Conservation (phyloP, 441 rosid genomes). For the Populus hybrid region DNA sequence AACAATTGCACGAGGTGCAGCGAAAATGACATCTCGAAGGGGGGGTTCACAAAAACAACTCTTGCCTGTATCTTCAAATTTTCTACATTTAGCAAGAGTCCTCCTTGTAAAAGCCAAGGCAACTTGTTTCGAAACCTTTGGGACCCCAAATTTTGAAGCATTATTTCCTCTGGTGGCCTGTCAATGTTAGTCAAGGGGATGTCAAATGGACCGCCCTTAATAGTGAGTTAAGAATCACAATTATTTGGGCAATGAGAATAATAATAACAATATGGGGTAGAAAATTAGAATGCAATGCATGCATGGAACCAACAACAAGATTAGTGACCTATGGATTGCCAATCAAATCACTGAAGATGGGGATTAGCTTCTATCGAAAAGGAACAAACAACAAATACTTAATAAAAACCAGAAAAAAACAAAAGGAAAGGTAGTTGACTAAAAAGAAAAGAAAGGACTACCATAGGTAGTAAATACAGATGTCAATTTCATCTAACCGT, state of each 20-base stretch:
- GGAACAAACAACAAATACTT: not conserved
- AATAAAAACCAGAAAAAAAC: not conserved
- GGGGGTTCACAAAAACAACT: conserved; percentile 57
- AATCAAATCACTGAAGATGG: not conserved
- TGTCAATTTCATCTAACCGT: not conserved
- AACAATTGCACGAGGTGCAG: conserved; percentile 24
- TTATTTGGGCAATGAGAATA: not conserved
- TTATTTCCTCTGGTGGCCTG: not conserved
- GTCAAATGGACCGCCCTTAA: not conserved
- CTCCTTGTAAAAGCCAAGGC: conserved; percentile 51
- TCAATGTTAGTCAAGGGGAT: not conserved
- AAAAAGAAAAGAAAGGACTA: not conserved
- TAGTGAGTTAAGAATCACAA: not conserved
- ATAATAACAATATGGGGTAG: not conserved
- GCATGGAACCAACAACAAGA: not conserved
- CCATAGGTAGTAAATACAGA: not conserved
- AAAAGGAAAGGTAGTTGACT: not conserved
- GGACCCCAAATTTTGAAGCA: conserved; percentile 24
- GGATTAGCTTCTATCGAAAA: not conserved
- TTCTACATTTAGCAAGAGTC: conserved; percentile 50
- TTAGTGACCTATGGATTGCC: not conserved
- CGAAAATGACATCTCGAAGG: conserved; percentile 43
- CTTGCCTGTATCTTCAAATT: conserved; percentile 51
- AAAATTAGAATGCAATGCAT: not conserved
- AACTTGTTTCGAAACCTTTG: conserved; percentile 50